Evolutionary conservation across 306 rosid genomes (phyloP).

Genomic region (Astragalus glycyphyllos): DNA sequence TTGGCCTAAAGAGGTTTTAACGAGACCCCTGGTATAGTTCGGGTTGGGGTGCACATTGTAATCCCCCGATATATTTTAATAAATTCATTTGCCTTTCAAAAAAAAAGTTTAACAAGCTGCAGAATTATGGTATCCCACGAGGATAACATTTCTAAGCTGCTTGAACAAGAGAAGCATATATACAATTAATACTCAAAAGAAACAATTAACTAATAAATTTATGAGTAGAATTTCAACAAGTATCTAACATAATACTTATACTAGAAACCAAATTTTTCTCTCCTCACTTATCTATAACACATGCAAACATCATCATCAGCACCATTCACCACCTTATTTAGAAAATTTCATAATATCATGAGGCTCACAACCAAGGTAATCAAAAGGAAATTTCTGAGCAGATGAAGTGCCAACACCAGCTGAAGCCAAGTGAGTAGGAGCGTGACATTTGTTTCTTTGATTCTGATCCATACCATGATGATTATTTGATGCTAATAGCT

Average conservation of each 20-base stretch:
- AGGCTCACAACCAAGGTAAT: slow-evolving; percentile 67
- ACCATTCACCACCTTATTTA: slow-evolving; percentile 16
- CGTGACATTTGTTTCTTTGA: slow-evolving; percentile 43
- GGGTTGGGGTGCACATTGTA: too few relatives aligned
- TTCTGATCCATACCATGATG: slow-evolving; percentile 46
- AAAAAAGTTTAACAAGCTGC: background rate
- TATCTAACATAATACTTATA: background rate
- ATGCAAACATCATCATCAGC: background rate
- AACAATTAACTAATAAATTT: background rate
- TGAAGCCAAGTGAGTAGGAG: slow-evolving; percentile 38
- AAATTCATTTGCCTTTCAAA: too few relatives aligned
- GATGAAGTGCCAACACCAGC: slow-evolving; percentile 50
- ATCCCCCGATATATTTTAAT: too few relatives aligned
- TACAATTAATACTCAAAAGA: slow-evolving; percentile 14
- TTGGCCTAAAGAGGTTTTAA: too few relatives aligned
- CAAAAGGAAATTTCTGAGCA: slow-evolving; percentile 78
- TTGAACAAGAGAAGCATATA: slow-evolving; percentile 21
- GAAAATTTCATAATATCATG: slow-evolving; percentile 69
- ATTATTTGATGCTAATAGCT: slow-evolving; percentile 67
- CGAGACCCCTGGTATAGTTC: too few relatives aligned
- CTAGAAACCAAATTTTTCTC: background rate
- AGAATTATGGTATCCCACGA: background rate
- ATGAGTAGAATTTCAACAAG: background rate
- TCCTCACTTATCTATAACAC: slow-evolving; percentile 3
- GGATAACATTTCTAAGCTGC: background rate